A percentile compares a stretch with the other conserved stretches of the same genome.
These are phyloP conservation scores for Oenanthe sinensis DNA, from an alignment of 129 eudicot species.

Conservation along the genomic window DNA sequence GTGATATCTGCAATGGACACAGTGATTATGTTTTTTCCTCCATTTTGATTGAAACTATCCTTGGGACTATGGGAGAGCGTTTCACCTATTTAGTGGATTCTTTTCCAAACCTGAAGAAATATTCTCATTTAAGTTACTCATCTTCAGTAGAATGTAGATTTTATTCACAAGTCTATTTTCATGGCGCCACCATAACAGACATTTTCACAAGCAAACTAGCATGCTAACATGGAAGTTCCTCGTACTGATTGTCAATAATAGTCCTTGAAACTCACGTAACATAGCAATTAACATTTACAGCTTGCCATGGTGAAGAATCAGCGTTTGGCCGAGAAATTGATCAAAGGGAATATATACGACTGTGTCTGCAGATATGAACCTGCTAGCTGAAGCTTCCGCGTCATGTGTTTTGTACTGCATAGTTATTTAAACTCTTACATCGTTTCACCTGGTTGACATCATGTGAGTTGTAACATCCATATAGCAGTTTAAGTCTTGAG, in stretches of 20 bases:
- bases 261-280: background rate
- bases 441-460: background rate
- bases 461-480: background rate
- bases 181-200: background rate
- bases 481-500: background rate
- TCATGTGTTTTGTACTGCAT: background rate
- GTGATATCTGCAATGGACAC: background rate
- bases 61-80: background rate
- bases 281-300: slow-evolving; percentile 25
- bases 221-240: background rate
- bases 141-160: background rate
- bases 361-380: slow-evolving; percentile 95
- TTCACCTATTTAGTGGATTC: background rate
- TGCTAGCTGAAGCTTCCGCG: slow-evolving; percentile 26
- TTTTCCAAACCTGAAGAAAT: too few relatives aligned
- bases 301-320: slow-evolving; percentile 99
- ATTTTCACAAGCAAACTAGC: background rate
- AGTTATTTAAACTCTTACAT: background rate
- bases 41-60: background rate
- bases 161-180: background rate
- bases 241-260: background rate
- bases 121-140: background rate
- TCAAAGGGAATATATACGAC: slow-evolving; percentile 80
- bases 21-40: background rate
- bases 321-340: slow-evolving; percentile 84